Evolutionary conservation across 2,329 filamentous ascomycete species (phyloP).

Genomic region (Hypocreales sp.): DNA sequence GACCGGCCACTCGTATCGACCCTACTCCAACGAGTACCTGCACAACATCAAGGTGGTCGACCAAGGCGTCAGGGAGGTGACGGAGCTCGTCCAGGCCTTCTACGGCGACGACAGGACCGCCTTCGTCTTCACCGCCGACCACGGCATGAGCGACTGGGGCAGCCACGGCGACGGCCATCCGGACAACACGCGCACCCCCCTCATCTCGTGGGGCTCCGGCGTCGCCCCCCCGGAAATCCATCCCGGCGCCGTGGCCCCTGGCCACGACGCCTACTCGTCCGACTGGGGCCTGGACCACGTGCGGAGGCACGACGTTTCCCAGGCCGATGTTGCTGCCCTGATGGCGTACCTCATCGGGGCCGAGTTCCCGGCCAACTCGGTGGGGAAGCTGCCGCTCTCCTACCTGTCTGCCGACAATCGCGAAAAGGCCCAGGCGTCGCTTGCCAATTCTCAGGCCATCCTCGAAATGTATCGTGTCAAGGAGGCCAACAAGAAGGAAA

Average conservation of each 20-base stretch:
- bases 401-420: slow-evolving; percentile 58
- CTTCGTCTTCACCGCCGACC: slow-evolving; percentile 93
- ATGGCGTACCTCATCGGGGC: slow-evolving; percentile 87
- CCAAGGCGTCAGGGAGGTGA: slow-evolving; percentile 72
- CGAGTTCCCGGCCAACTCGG: slow-evolving; percentile 90
- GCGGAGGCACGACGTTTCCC: slow-evolving; percentile 76
- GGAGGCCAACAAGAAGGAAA: slow-evolving; percentile 65
- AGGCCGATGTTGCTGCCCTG: slow-evolving; percentile 85
- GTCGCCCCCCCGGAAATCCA: slow-evolving; percentile 57
- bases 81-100: slow-evolving; percentile 67
- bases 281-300: slow-evolving; percentile 78
- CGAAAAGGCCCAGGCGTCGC: slow-evolving; percentile 69
- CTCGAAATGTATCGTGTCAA: slow-evolving; percentile 95
- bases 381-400: slow-evolving; percentile 76
- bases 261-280: slow-evolving; percentile 81
- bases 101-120: slow-evolving; percentile 77
- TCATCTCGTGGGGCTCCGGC: slow-evolving; percentile 88
- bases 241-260: slow-evolving; percentile 44
- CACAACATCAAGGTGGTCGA: slow-evolving; percentile 93
- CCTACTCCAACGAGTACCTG: slow-evolving; percentile 90
- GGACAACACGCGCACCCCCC: slow-evolving; percentile 86
- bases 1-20: slow-evolving; percentile 69
- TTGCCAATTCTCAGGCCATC: slow-evolving; percentile 75
- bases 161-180: slow-evolving; percentile 96
- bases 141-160: slow-evolving; percentile 99